phyloP scores from a whole-genome alignment of 2,329 filamentous ascomycete genomes.

The Arthrobotrys conoides region DNA sequence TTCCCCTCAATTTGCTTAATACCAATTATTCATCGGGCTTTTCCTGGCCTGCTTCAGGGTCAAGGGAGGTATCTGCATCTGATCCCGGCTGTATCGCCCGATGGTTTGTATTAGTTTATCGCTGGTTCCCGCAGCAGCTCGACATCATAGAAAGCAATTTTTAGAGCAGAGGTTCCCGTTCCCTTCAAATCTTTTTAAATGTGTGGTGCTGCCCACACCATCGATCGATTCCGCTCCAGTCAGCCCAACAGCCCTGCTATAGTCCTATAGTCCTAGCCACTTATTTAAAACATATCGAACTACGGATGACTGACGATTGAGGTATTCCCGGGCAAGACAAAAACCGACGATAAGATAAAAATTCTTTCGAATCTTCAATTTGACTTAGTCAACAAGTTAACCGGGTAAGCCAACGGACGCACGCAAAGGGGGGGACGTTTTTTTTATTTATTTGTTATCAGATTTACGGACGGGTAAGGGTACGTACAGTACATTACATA shows the following conservation, averaged over 20 bases:
- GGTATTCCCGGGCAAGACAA: slow-evolving; percentile 4
- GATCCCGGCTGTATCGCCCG: slow-evolving; percentile 51
- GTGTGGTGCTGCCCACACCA: slow-evolving; percentile 39
- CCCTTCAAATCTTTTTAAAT: slow-evolving; percentile 44
- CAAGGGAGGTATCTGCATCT: neutral
- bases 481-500: no score
- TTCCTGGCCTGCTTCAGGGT: slow-evolving; percentile 9
- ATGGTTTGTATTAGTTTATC: slow-evolving; percentile 27
- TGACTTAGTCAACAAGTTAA: neutral
- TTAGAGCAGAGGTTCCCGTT: slow-evolving; percentile 32
- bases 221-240: slow-evolving; percentile 18
- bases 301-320: neutral
- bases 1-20: slow-evolving; percentile 40
- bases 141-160: slow-evolving; percentile 52
- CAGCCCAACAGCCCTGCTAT: slow-evolving; percentile 39
- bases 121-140: slow-evolving; percentile 43
- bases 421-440: neutral
- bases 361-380: neutral
- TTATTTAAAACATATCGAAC: slow-evolving; percentile 8
- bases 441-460: slow-evolving; percentile 10
- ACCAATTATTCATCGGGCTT: slow-evolving; percentile 51
- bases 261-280: slow-evolving; percentile 3
- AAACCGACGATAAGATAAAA: slow-evolving; percentile 13
- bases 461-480: slow-evolving; percentile 26
- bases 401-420: slow-evolving; percentile 7